Evolutionary conservation across 2,329 filamentous ascomycete genomes (phyloP).

Genomic region (Macrophomina pseudophaseolina): DNA sequence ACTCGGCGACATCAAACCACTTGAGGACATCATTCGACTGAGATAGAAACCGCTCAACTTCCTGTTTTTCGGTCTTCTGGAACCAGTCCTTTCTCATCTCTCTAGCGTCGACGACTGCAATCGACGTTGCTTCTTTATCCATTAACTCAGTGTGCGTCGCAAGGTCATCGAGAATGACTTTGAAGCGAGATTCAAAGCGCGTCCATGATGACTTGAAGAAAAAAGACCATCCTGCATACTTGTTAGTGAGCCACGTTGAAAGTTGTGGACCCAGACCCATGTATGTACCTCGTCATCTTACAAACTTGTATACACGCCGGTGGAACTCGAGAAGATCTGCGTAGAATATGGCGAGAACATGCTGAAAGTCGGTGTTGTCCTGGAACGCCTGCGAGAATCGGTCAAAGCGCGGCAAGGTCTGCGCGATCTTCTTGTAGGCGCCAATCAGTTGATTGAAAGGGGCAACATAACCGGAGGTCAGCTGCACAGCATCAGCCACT

Average conservation of each 20-base stretch:
- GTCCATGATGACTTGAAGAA: neutral
- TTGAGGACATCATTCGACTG: too few species aligned
- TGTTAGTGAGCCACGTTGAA: neutral
- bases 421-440: neutral
- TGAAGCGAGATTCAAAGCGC: neutral
- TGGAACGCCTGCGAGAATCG: neutral
- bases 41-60: too few species aligned
- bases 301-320: constrained; percentile 53
- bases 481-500: too few species aligned
- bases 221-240: neutral
- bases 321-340: constrained; percentile 58
- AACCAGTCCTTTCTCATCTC: too few species aligned
- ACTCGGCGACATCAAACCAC: too few species aligned
- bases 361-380: constrained; percentile 42
- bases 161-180: neutral
- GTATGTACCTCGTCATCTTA: too few species aligned
- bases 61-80: too few species aligned
- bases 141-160: neutral
- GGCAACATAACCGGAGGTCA: neutral
- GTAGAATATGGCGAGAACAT: constrained; percentile 52
- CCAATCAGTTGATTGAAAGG: neutral
- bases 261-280: neutral
- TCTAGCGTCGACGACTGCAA: neutral
- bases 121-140: neutral
- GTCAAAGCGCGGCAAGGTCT: neutral